These are phyloP conservation scores for Daldinia grandis DNA, from an alignment of 495 filamentous ascomycete genomes.

Conservation along the genomic window DNA sequence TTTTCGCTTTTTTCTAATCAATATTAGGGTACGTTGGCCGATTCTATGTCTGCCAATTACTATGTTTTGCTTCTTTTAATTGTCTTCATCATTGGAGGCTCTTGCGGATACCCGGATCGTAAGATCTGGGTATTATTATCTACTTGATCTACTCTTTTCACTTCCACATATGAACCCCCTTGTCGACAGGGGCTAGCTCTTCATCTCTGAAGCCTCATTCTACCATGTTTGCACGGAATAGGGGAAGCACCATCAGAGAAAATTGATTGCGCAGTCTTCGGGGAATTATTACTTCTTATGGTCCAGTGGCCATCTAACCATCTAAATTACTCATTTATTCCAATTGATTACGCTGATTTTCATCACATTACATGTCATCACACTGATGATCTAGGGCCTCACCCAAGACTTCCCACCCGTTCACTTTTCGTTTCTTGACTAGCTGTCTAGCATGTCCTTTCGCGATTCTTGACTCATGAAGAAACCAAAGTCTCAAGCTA, in stretches of 20 bases:
- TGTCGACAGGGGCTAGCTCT: constrained; percentile 30
- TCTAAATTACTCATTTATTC: constrained; percentile 8
- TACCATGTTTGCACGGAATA: constrained; percentile 34
- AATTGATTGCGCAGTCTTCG: background rate
- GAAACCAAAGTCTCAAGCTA: constrained; percentile 23
- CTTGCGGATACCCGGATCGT: background rate
- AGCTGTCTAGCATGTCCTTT: constrained; percentile 15
- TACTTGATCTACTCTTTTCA: constrained; percentile 36
- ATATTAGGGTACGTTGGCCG: constrained; percentile 36
- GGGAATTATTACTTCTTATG: constrained; percentile 19
- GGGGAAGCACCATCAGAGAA: constrained; percentile 18
- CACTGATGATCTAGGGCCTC: constrained; percentile 7
- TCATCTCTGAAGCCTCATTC: constrained; percentile 32
- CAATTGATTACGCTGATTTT: constrained; percentile 6
- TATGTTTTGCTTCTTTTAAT: constrained; percentile 12
- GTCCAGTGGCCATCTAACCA: constrained; percentile 17
- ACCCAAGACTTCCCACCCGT: constrained; percentile 4
- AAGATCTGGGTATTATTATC: constrained; percentile 5
- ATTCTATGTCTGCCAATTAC: constrained; percentile 10
- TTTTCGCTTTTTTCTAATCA: constrained; percentile 9
- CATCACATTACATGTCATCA: constrained; percentile 34
- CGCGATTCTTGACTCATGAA: constrained; percentile 31
- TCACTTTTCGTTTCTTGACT: constrained; percentile 10
- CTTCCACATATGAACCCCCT: constrained; percentile 29
- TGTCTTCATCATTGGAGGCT: constrained; percentile 21